phyloP scores from a whole-genome alignment of 2,329 filamentous ascomycete species.

The Ceratocystis lukuohia region DNA sequence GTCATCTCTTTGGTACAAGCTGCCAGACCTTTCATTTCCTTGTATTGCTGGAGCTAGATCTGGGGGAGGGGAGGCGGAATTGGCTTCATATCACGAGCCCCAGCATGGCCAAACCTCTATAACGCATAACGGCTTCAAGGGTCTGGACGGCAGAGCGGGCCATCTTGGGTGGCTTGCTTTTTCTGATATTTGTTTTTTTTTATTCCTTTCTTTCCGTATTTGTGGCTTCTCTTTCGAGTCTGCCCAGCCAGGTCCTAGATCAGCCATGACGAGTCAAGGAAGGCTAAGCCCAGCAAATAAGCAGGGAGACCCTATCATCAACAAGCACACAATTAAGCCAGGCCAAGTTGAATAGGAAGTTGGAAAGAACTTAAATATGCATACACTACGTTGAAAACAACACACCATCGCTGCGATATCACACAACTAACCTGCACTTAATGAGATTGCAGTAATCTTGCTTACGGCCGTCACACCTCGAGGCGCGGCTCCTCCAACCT shows the following conservation, averaged over 20 bases:
- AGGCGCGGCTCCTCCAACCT: background rate
- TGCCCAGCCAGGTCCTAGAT: background rate
- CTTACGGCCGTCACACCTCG: background rate
- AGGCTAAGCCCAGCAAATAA: background rate
- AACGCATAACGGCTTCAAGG: background rate
- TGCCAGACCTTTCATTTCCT: conserved; percentile 1
- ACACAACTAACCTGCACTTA: background rate
- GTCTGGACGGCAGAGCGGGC: background rate
- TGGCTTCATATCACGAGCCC: conserved; percentile 9
- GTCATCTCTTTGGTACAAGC: conserved; percentile 4
- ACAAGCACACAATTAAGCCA: background rate
- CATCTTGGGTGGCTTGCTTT: background rate
- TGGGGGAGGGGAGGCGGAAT: background rate
- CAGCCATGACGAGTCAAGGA: background rate
- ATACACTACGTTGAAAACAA: background rate
- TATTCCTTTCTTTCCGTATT: background rate
- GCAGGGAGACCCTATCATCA: background rate
- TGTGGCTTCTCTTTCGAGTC: background rate
- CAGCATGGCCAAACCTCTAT: background rate
- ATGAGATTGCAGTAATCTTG: background rate
- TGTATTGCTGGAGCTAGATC: background rate
- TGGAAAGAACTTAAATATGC: background rate
- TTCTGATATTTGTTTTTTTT: background rate
- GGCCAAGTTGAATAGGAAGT: background rate
- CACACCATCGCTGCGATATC: background rate